Evolutionary conservation across 352 stramenopile genomes (phyloP).

Genomic region (Pythium dissimile): DNA sequence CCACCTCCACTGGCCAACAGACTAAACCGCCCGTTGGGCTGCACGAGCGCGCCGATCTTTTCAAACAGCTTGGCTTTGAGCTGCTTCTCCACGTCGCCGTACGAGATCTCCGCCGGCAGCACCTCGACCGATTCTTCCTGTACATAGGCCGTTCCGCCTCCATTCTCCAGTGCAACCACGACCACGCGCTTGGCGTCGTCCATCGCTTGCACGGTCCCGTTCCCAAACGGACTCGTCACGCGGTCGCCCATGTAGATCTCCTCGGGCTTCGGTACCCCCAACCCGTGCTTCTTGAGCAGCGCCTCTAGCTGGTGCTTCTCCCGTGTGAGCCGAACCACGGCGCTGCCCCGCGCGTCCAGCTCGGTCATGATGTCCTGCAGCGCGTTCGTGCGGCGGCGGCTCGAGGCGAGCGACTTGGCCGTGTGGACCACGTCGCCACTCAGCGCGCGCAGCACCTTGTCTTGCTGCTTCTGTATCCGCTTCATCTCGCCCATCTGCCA

Average conservation of each 20-base stretch:
- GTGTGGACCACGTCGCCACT: constrained; percentile 41
- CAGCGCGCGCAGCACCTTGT: constrained; percentile 47
- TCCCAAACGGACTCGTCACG: constrained; percentile 44
- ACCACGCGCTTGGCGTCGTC: constrained; percentile 41
- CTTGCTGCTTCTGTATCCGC: constrained; percentile 67
- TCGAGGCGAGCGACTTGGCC: constrained; percentile 60
- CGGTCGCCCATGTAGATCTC: constrained; percentile 62
- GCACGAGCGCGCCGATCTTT: constrained; percentile 57
- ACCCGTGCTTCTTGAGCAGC: constrained; percentile 34
- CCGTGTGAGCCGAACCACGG: constrained; percentile 50
- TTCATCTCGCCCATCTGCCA: constrained; percentile 68
- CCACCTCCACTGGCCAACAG: constrained; percentile 22
- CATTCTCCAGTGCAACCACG: constrained; percentile 36
- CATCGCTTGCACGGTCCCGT: constrained; percentile 37
- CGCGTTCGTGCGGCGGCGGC: constrained; percentile 61
- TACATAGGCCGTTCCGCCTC: constrained; percentile 39
- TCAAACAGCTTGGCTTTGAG: constrained; percentile 68
- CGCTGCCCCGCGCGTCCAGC: constrained; percentile 52
- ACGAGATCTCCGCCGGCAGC: constrained; percentile 46
- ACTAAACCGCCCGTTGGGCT: constrained; percentile 43
- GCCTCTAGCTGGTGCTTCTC: constrained; percentile 63
- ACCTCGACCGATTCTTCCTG: constrained; percentile 61
- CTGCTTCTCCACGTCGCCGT: constrained; percentile 46
- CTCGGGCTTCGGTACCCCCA: constrained; percentile 54
- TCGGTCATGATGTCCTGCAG: constrained; percentile 83